phyloP scores from a whole-genome alignment of 768 basidiomycete species.

The Kwoniella dejecticola region DNA sequence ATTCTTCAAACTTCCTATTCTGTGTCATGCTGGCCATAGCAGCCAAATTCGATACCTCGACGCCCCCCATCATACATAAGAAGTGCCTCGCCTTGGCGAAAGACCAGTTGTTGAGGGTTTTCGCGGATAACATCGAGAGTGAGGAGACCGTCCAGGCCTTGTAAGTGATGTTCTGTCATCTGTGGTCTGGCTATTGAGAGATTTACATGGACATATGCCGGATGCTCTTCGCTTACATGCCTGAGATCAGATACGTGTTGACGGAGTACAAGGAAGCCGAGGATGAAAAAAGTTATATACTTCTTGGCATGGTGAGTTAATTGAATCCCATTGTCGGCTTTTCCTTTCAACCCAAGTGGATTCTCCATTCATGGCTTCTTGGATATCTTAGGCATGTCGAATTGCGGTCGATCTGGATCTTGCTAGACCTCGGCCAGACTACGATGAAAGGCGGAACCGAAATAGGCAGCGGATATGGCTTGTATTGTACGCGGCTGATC shows the following conservation, averaged over 20 bases:
- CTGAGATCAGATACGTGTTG: constrained; percentile 1
- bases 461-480: constrained; percentile 7
- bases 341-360: not conserved
- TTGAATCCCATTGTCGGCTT: not conserved
- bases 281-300: constrained; percentile 8
- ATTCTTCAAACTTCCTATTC: constrained; percentile 7
- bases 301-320: constrained; percentile 12
- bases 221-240: not conserved
- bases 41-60: not conserved
- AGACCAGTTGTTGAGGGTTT: constrained; percentile 7
- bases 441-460: constrained; percentile 1
- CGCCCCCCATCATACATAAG: not conserved
- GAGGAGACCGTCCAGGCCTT: constrained; percentile 11
- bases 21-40: constrained; percentile 12
- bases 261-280: constrained; percentile 13
- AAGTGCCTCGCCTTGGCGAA: constrained; percentile 10
- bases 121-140: constrained; percentile 5
- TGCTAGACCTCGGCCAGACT: not conserved
- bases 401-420: constrained; percentile 8
- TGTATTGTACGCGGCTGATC: constrained; percentile 6
- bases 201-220: not conserved
- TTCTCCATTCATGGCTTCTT: not conserved
- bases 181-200: not conserved
- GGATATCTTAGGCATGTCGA: not conserved
- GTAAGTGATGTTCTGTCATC: not conserved